Percentiles rank a stretch among this genome's conserved stretches.
These are phyloP conservation scores for Roridomyces roridus DNA, from an alignment of 768 basidiomycete species.

Conservation along the genomic window DNA sequence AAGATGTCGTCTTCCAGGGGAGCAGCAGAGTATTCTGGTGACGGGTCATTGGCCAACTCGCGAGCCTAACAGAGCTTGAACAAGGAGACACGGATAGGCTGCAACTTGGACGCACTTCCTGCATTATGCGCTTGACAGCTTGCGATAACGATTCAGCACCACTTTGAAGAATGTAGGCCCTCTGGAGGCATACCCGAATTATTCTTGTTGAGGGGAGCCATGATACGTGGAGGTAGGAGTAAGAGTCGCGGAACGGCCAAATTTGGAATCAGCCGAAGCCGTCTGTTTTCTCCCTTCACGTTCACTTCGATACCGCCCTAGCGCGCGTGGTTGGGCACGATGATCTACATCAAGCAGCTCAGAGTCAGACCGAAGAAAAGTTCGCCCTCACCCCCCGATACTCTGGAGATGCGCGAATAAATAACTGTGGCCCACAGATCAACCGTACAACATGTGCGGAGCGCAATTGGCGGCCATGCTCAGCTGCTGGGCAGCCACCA, in stretches of 20 bases:
- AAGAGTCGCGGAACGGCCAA: slow-evolving; percentile 7
- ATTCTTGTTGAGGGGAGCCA: slow-evolving; percentile 77
- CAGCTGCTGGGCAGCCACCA: slow-evolving; percentile 82
- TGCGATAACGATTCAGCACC: slow-evolving; percentile 14
- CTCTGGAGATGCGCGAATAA: not conserved
- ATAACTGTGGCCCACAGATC: slow-evolving; percentile 37
- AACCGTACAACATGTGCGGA: slow-evolving; percentile 62
- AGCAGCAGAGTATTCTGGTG: slow-evolving; percentile 88
- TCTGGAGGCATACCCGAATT: slow-evolving; percentile 69
- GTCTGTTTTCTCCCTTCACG: not conserved
- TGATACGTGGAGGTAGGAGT: slow-evolving; percentile 22
- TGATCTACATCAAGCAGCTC: slow-evolving; percentile 80
- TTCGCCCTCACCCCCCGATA: slow-evolving; percentile 42
- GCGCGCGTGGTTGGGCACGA: slow-evolving; percentile 23
- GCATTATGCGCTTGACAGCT: slow-evolving; percentile 98
- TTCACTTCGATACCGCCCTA: slow-evolving; percentile 2
- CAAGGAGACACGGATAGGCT: not conserved
- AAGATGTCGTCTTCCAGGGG: slow-evolving; percentile 92
- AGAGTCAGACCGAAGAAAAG: slow-evolving; percentile 82
- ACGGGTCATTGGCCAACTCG: slow-evolving; percentile 85
- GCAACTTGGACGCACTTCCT: slow-evolving; percentile 53
- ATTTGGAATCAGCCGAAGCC: slow-evolving; percentile 1
- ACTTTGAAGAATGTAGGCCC: not conserved
- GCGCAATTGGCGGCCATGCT: slow-evolving; percentile 80
- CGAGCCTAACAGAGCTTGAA: slow-evolving; percentile 49